Percentiles rank a stretch among this genome's conserved stretches.
Evolutionary conservation across 2,329 filamentous ascomycete genomes (phyloP).

Genomic region (Sodiomyces alkalinus): DNA sequence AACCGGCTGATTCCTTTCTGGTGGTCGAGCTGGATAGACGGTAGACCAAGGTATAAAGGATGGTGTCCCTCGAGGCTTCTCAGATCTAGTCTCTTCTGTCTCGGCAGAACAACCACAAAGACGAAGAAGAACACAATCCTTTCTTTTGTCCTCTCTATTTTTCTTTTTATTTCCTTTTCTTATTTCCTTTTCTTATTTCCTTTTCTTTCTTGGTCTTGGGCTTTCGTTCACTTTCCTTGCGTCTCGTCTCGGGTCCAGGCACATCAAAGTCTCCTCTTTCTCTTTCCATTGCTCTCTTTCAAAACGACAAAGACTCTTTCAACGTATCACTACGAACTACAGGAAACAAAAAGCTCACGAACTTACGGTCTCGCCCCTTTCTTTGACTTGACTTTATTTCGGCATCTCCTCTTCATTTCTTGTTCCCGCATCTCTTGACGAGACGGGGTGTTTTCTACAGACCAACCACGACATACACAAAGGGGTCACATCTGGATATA

Average conservation of each 20-base stretch:
- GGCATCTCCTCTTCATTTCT: neutral
- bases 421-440: neutral
- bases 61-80: too few species aligned
- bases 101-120: conserved; percentile 9
- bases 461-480: too few species aligned
- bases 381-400: neutral
- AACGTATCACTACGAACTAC: too few species aligned
- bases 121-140: too few species aligned
- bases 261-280: conserved; percentile 9
- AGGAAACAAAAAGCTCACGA: too few species aligned
- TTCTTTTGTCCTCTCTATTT: conserved; percentile 10
- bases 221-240: conserved; percentile 9
- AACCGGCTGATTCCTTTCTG: too few species aligned
- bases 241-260: too few species aligned
- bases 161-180: conserved; percentile 9
- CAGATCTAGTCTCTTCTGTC: too few species aligned
- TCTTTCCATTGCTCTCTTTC: conserved; percentile 8
- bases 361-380: neutral
- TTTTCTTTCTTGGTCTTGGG: conserved; percentile 10
- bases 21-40: too few species aligned
- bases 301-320: too few species aligned
- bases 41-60: too few species aligned
- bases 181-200: conserved; percentile 9
- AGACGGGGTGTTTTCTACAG: neutral
- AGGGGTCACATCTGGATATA: too few species aligned